Evolutionary conservation across 1,139 yeast genomes (phyloP).

Genomic region (Nadsonia starkeyi-henricii): DNA sequence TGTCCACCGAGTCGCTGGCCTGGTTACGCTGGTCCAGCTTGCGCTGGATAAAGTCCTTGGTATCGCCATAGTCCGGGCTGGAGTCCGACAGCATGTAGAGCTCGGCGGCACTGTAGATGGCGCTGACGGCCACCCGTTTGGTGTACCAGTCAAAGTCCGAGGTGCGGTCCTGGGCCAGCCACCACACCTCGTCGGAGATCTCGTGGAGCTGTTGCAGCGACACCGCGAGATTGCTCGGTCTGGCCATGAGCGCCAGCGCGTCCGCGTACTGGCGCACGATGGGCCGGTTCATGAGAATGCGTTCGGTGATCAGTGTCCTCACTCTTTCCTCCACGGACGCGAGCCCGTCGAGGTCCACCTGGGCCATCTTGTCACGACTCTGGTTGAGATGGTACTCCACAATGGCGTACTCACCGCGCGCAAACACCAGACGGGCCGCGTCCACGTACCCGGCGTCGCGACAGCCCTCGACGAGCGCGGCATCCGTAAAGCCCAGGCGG

Average conservation of each 20-base stretch:
- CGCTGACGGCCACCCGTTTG: conserved; percentile 57
- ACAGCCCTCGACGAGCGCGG: conserved; percentile 48
- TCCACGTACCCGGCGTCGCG: conserved; percentile 51
- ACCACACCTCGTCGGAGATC: conserved; percentile 72
- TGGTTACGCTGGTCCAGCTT: conserved; percentile 41
- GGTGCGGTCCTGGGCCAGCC: conserved; percentile 66
- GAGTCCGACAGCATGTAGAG: conserved; percentile 68
- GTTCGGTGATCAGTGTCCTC: conserved; percentile 37
- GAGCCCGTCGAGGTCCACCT: conserved; percentile 3
- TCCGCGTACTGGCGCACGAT: conserved; percentile 24
- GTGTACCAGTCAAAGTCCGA: conserved; percentile 88
- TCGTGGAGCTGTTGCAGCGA: conserved; percentile 57
- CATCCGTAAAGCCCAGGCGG: conserved; percentile 47
- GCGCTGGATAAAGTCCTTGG: conserved; percentile 50
- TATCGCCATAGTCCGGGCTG: conserved; percentile 40
- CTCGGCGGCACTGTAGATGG: conserved; percentile 59
- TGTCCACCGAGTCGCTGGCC: conserved; percentile 46
- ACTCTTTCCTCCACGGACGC: conserved; percentile 21
- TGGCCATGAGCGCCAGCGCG: conserved; percentile 41
- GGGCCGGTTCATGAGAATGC: conserved; percentile 52
- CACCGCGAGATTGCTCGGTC: conserved; percentile 37
- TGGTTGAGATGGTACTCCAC: conserved; percentile 49
- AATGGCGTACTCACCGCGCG: conserved; percentile 45
- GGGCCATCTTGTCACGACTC: conserved; percentile 21
- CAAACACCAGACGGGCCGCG: conserved; percentile 49